These are phyloP conservation scores for Microdochium trichocladiopsis DNA, from an alignment of 2,329 filamentous ascomycete genomes.

Conservation along the genomic window DNA sequence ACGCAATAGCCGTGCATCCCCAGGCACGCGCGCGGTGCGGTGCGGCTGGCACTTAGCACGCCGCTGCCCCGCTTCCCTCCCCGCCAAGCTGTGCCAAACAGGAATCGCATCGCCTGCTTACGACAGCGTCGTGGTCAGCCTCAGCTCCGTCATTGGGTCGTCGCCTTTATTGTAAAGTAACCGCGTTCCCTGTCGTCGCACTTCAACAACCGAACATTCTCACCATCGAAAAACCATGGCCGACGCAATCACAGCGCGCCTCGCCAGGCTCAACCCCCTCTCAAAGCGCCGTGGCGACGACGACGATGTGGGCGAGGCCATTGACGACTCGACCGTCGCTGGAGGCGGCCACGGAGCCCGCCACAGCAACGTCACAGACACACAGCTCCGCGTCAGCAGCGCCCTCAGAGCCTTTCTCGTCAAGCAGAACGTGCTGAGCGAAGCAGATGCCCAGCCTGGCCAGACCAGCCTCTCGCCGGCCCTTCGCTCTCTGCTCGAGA, in stretches of 20 bases:
- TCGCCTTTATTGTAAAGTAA: too few species aligned
- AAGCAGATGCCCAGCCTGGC: conserved; percentile 36
- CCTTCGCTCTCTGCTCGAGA: conserved; percentile 44
- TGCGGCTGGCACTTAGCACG: too few species aligned
- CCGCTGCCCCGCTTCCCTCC: too few species aligned
- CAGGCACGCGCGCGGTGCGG: too few species aligned
- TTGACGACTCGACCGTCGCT: conserved; percentile 43
- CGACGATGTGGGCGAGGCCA: conserved; percentile 45
- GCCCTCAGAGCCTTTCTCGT: conserved; percentile 49
- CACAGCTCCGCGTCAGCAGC: conserved; percentile 50
- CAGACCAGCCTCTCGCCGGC: conserved; percentile 28
- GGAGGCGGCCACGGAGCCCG: conserved; percentile 47
- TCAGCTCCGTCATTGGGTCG: not conserved
- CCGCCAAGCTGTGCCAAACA: too few species aligned
- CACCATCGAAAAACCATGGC: too few species aligned
- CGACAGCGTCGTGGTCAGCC: too few species aligned
- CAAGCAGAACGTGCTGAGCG: conserved; percentile 40
- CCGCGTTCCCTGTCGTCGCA: too few species aligned
- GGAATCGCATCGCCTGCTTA: too few species aligned
- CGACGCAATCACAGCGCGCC: conserved; percentile 14
- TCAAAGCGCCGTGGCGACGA: conserved; percentile 26
- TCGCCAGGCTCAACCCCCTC: conserved; percentile 33
- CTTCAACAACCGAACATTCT: too few species aligned
- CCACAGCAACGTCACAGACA: conserved; percentile 37
- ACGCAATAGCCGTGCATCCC: too few species aligned